Percentiles rank a stretch among this genome's conserved stretches.
phyloP scores from a whole-genome alignment of 768 basidiomycete species.

The Suillus alpinus region DNA sequence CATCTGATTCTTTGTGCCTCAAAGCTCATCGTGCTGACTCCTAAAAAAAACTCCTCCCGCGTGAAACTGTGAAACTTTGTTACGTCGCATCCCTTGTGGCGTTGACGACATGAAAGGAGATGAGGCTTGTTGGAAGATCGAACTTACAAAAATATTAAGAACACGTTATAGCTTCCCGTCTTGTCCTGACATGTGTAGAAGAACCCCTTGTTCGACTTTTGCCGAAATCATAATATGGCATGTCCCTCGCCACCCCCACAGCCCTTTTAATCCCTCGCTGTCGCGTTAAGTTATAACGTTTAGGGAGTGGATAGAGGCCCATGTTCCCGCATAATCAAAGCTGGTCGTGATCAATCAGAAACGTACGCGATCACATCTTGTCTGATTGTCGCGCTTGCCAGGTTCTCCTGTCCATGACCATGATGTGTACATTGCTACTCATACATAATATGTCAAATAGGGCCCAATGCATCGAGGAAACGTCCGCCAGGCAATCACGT shows the following conservation, averaged over 20 bases:
- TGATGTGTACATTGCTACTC: not conserved
- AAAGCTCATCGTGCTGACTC: not conserved
- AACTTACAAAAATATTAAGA: slow-evolving; percentile 37
- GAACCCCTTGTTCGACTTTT: slow-evolving; percentile 42
- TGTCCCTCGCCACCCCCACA: slow-evolving; percentile 58
- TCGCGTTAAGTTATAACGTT: not conserved
- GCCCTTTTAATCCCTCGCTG: not conserved
- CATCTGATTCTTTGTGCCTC: not conserved
- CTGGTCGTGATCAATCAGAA: not conserved
- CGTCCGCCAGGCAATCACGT: not conserved
- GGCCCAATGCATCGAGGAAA: not conserved
- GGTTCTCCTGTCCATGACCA: not conserved
- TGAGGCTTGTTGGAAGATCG: not conserved
- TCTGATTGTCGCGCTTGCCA: not conserved
- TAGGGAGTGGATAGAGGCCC: not conserved
- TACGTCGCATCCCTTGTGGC: slow-evolving; percentile 38
- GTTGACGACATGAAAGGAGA: slow-evolving; percentile 28
- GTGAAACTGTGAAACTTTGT: slow-evolving; percentile 45
- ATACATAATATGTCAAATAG: not conserved
- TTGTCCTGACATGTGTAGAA: slow-evolving; percentile 36
- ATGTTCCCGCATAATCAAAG: not conserved
- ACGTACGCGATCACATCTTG: not conserved
- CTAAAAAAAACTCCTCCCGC: slow-evolving; percentile 7
- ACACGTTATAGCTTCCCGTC: slow-evolving; percentile 42
- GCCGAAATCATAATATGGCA: slow-evolving; percentile 35